Conservation (phyloP, 495 filamentous ascomycete genomes). For the Penicillium subrubescens region DNA sequence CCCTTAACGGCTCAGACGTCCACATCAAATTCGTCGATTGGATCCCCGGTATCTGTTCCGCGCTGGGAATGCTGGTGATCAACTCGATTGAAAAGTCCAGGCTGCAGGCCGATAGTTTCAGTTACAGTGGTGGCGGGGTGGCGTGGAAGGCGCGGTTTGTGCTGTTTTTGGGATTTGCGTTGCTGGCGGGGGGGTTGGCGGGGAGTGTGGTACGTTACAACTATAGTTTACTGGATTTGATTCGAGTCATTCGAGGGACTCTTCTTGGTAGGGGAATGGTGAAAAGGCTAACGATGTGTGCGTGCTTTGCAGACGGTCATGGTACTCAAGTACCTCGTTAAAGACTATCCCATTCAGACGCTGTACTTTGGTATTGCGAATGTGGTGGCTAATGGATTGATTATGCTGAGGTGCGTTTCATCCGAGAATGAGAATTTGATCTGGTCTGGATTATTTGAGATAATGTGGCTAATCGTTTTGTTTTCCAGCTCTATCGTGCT, state of each 20-base stretch:
- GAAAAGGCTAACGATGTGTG: constrained; percentile 7
- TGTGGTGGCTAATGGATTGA: constrained; percentile 79
- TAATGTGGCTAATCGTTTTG: background rate
- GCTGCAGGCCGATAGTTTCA: constrained; percentile 82
- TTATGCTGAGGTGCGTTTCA: constrained; percentile 78
- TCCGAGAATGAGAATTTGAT: background rate
- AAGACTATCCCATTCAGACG: constrained; percentile 76
- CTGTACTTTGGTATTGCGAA: constrained; percentile 94
- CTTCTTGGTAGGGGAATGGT: too few relatives aligned
- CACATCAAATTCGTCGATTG: constrained; percentile 98
- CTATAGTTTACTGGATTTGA: background rate
- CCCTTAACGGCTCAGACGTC: constrained; percentile 74
- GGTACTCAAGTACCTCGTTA: constrained; percentile 89
- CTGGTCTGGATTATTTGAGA: background rate
- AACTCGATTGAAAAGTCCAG: constrained; percentile 95
- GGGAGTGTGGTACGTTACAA: constrained; percentile 67
- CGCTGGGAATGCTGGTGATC: constrained; percentile 97
- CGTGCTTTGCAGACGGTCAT: constrained; percentile 61
- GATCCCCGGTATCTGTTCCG: constrained; percentile 94
- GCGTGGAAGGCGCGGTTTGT: constrained; percentile 97
- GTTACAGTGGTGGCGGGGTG: constrained; percentile 81
- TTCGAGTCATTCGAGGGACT: background rate
- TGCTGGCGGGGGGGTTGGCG: constrained; percentile 91
- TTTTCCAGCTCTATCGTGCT: constrained; percentile 74
- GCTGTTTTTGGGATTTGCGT: constrained; percentile 92